These are phyloP conservation scores for Venustampulla echinocandica DNA, from an alignment of 495 filamentous ascomycete species.

Conservation along the genomic window DNA sequence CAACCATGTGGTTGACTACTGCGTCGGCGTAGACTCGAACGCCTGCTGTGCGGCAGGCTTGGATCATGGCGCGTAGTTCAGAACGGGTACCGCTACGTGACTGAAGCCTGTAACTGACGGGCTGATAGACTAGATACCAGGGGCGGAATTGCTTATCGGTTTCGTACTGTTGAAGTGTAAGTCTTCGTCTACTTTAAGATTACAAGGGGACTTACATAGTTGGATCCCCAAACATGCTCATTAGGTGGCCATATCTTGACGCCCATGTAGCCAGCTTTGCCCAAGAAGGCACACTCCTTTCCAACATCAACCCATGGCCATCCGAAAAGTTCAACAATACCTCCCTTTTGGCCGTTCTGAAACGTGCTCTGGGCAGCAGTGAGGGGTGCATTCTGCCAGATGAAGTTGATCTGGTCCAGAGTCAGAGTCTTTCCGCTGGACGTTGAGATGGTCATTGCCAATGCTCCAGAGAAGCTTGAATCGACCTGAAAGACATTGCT, in stretches of 20 bases:
- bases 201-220: slow-evolving; percentile 12
- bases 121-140: slow-evolving; percentile 22
- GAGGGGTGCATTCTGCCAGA: slow-evolving; percentile 25
- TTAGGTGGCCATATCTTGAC: slow-evolving; percentile 27
- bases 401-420: slow-evolving; percentile 26
- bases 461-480: slow-evolving; percentile 3
- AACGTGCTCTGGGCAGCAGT: slow-evolving; percentile 23
- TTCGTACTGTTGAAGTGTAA: slow-evolving; percentile 1
- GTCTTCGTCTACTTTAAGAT: background rate
- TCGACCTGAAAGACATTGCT: slow-evolving; percentile 11
- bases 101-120: slow-evolving; percentile 25
- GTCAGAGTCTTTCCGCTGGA: slow-evolving; percentile 19
- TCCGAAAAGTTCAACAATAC: slow-evolving; percentile 27
- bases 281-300: slow-evolving; percentile 24
- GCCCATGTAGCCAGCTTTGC: slow-evolving; percentile 29
- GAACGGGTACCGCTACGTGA: slow-evolving; percentile 25
- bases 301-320: slow-evolving; percentile 28
- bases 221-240: slow-evolving; percentile 27
- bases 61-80: slow-evolving; percentile 27
- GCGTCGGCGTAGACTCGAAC: slow-evolving; percentile 29
- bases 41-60: slow-evolving; percentile 24
- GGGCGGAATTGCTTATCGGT: slow-evolving; percentile 6
- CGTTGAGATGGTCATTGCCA: slow-evolving; percentile 22
- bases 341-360: slow-evolving; percentile 25
- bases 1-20: slow-evolving; percentile 26